These are phyloP conservation scores for Colletotrichum caudatum DNA, from an alignment of 2,329 filamentous ascomycete species.

Conservation along the genomic window DNA sequence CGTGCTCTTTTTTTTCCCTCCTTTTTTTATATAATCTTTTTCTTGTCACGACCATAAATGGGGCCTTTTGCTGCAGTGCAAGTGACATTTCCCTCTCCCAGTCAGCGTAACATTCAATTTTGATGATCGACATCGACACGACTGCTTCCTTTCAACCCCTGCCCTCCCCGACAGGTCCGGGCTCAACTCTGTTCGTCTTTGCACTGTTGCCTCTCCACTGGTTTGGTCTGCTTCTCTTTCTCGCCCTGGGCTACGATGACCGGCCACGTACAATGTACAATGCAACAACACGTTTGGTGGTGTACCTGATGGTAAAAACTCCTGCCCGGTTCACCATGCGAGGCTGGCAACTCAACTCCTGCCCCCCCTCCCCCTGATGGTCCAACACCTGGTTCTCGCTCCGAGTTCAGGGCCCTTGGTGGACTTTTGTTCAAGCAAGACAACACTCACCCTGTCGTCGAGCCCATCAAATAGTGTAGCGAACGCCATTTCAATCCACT, in stretches of 20 bases:
- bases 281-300: constrained; percentile 2
- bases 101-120: constrained; percentile 25
- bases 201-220: constrained; percentile 11
- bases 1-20: not conserved
- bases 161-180: constrained; percentile 38
- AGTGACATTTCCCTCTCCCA: not conserved
- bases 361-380: not conserved
- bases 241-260: not conserved
- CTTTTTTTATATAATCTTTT: not conserved
- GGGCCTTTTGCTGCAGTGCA: constrained; percentile 7
- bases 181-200: constrained; percentile 29
- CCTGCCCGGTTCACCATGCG: not conserved
- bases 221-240: not conserved
- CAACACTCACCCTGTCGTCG: constrained; percentile 16
- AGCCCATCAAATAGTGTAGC: constrained; percentile 2
- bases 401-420: constrained; percentile 15
- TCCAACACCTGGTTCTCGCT: constrained; percentile 9
- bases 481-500: constrained; percentile 15
- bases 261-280: not conserved
- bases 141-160: constrained; percentile 22
- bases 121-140: constrained; percentile 25
- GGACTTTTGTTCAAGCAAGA: not conserved
- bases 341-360: constrained; percentile 11
- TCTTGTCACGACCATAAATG: constrained; percentile 6
- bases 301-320: not conserved